A percentile compares a stretch with the other conserved stretches of the same genome.
Evolutionary conservation across 257 asterid genomes (phyloP).

Genomic region (Solanum phureja): DNA sequence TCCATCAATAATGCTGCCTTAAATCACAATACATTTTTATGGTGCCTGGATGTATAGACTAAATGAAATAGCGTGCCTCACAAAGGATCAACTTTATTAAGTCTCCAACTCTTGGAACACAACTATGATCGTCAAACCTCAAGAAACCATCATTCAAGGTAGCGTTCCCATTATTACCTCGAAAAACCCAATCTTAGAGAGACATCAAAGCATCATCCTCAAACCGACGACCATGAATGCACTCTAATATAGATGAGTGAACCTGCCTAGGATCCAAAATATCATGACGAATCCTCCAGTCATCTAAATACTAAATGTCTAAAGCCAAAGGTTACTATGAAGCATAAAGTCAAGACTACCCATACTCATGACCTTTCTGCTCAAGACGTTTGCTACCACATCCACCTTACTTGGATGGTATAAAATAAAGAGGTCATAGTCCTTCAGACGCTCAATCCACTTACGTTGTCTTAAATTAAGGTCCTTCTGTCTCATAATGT

Average conservation of each 20-base stretch:
- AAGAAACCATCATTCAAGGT: background rate
- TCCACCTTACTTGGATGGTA: background rate
- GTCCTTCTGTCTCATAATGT: background rate
- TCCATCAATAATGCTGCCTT: background rate
- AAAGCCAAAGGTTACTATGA: background rate
- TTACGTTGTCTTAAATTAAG: too few species aligned
- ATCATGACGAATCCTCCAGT: background rate
- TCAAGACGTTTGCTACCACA: background rate
- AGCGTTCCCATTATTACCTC: background rate
- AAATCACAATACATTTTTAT: too few species aligned
- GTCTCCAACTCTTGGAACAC: background rate
- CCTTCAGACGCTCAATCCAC: background rate
- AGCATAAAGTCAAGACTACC: too few species aligned
- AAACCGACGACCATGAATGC: background rate
- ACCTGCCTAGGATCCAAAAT: background rate
- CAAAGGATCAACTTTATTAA: background rate
- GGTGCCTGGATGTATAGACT: background rate
- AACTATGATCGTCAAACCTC: background rate
- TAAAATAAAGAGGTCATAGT: background rate
- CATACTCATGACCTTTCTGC: background rate
- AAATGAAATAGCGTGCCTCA: background rate
- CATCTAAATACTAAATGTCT: too few species aligned
- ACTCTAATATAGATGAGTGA: too few species aligned
- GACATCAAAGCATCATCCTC: background rate
- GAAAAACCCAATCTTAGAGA: too few species aligned